Evolutionary conservation across 306 rosid species (phyloP).

Genomic region (Quercus ilex): DNA sequence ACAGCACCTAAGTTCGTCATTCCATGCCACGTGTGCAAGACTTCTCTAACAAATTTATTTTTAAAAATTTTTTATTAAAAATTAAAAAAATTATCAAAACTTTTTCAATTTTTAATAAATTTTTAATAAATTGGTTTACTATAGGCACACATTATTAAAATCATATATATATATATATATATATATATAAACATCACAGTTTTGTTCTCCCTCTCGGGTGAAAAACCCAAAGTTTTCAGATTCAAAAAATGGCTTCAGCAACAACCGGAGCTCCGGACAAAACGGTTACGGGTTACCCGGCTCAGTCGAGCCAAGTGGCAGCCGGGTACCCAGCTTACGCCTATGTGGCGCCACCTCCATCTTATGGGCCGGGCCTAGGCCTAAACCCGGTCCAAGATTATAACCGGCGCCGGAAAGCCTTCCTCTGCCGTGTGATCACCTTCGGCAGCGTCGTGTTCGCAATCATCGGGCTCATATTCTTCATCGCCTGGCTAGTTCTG

Average conservation of each 20-base stretch:
- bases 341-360: neutral
- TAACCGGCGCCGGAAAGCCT: neutral
- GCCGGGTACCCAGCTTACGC: constrained; percentile 23
- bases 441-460: neutral
- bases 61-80: no score
- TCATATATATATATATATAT: no score
- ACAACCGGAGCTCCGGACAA: neutral
- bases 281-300: constrained; percentile 27
- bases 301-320: constrained; percentile 2
- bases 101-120: no score
- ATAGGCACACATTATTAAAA: no score
- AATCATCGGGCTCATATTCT: neutral
- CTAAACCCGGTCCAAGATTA: neutral
- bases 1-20: no score
- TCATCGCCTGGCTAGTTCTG: constrained; percentile 15
- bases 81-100: no score
- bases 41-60: no score
- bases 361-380: neutral
- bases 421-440: constrained; percentile 1
- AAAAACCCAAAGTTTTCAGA: no score
- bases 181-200: no score
- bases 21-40: no score
- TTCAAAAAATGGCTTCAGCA: constrained; percentile 11
- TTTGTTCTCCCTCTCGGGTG: no score
- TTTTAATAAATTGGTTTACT: no score